A percentile compares a stretch with the other conserved stretches of the same genome.
phyloP scores from a whole-genome alignment of 495 filamentous ascomycete species.

The Parathielavia appendiculata region DNA sequence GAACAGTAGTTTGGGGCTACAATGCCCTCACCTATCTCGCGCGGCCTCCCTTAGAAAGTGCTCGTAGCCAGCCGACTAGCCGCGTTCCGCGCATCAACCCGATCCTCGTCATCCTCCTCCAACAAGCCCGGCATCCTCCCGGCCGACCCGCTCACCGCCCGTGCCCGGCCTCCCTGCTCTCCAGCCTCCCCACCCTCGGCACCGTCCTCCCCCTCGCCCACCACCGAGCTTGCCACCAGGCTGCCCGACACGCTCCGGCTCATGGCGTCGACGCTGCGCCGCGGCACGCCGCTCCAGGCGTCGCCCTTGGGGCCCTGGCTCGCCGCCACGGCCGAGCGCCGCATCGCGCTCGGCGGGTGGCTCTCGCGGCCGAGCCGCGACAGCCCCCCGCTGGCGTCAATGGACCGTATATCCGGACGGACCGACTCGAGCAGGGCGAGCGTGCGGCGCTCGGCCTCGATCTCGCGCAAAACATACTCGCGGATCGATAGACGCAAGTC shows the following conservation, averaged over 20 bases:
- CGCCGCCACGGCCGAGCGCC: constrained; percentile 70
- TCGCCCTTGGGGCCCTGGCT: constrained; percentile 95
- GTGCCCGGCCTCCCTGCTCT: constrained; percentile 37
- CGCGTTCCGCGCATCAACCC: constrained; percentile 91
- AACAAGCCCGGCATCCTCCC: constrained; percentile 55
- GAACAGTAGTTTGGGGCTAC: no score
- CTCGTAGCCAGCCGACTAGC: constrained; percentile 88
- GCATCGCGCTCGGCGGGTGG: constrained; percentile 58
- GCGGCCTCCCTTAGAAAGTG: constrained; percentile 73
- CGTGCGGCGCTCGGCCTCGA: constrained; percentile 89
- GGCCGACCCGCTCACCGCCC: constrained; percentile 54
- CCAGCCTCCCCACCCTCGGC: constrained; percentile 26
- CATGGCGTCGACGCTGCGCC: constrained; percentile 67
- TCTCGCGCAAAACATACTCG: constrained; percentile 90
- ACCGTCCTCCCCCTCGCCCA: constrained; percentile 43
- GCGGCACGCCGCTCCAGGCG: constrained; percentile 91
- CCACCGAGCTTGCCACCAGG: constrained; percentile 45
- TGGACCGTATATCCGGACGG: constrained; percentile 85
- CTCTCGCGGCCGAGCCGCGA: constrained; percentile 82
- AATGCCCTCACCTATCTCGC: no score
- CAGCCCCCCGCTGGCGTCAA: constrained; percentile 84
- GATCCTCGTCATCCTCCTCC: constrained; percentile 89
- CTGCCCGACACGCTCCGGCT: constrained; percentile 72
- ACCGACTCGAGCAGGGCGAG: constrained; percentile 88
- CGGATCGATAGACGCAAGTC: constrained; percentile 76